Conservation (phyloP, 768 basidiomycete genomes). For the Amanita rubescens region DNA sequence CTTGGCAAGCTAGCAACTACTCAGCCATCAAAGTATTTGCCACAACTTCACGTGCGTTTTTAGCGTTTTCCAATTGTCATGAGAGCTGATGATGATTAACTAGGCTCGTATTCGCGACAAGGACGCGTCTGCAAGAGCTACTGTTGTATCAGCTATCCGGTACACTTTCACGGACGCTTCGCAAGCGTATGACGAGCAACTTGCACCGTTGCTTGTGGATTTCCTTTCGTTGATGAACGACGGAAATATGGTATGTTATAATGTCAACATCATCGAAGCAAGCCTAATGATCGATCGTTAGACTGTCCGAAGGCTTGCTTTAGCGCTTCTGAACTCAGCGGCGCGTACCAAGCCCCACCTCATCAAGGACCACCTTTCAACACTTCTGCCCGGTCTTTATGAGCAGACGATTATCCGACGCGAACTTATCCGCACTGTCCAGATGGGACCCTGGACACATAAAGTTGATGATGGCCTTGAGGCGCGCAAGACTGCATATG, state of each 20-base stretch:
- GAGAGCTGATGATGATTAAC: background rate
- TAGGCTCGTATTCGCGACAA: conserved; percentile 63
- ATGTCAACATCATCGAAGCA: background rate
- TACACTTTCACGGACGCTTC: conserved; percentile 90
- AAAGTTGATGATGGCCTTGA: conserved; percentile 97
- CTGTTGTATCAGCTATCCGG: conserved; percentile 88
- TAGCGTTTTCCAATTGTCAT: background rate
- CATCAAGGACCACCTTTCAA: conserved; percentile 72
- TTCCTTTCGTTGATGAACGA: conserved; percentile 91
- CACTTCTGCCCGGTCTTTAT: conserved; percentile 78
- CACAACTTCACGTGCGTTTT: conserved; percentile 76
- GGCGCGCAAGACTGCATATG: conserved; percentile 93
- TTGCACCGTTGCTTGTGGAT: conserved; percentile 83
- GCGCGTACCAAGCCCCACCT: conserved; percentile 93
- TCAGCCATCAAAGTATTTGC: conserved; percentile 84
- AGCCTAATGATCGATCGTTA: conserved; percentile 21
- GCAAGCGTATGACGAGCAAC: conserved; percentile 81
- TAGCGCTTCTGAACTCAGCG: conserved; percentile 90
- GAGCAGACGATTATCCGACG: conserved; percentile 76
- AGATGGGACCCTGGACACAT: conserved; percentile 97
- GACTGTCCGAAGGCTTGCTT: conserved; percentile 85
- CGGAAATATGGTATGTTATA: conserved; percentile 61
- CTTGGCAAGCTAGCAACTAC: conserved; percentile 92
- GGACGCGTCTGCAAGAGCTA: conserved; percentile 70
- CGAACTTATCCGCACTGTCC: conserved; percentile 79